Evolutionary conservation across 805 yeast genomes (phyloP).

Genomic region (Cyberlindnera japonica): DNA sequence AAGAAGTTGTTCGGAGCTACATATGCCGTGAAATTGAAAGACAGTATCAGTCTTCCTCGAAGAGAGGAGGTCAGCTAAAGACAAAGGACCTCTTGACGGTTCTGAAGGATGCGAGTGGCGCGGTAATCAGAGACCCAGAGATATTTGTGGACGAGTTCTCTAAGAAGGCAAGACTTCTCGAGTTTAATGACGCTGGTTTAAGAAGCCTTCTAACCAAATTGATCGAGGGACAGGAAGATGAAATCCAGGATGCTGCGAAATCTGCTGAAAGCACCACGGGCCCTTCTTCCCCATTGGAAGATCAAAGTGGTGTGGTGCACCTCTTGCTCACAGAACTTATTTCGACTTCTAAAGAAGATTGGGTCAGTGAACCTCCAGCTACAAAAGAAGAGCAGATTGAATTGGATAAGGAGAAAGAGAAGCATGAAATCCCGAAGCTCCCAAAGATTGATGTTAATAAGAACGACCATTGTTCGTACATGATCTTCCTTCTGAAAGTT

Average conservation of each 20-base stretch:
- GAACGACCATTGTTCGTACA: slow-evolving; percentile 60
- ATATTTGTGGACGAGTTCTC: slow-evolving; percentile 44
- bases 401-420: slow-evolving; percentile 28
- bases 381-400: slow-evolving; percentile 28
- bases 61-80: slow-evolving; percentile 27
- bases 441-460: slow-evolving; percentile 36
- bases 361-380: slow-evolving; percentile 36
- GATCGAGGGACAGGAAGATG: slow-evolving; percentile 21
- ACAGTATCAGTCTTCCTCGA: slow-evolving; percentile 35
- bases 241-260: slow-evolving; percentile 20
- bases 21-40: slow-evolving; percentile 50
- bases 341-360: slow-evolving; percentile 39
- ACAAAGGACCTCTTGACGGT: slow-evolving; percentile 44
- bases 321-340: slow-evolving; percentile 63
- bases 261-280: background rate
- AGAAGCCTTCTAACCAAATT: slow-evolving; percentile 24
- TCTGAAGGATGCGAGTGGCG: slow-evolving; percentile 47
- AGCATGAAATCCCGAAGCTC: slow-evolving; percentile 23
- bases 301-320: slow-evolving; percentile 58
- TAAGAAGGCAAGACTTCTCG: slow-evolving; percentile 39
- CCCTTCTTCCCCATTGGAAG: slow-evolving; percentile 16
- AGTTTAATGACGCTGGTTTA: slow-evolving; percentile 38
- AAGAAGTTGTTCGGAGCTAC: slow-evolving; percentile 42
- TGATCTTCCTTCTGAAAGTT: slow-evolving; percentile 62
- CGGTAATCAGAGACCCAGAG: slow-evolving; percentile 45